These are phyloP conservation scores for Pyrenula aspistea DNA, from an alignment of 495 filamentous ascomycete genomes.

Conservation along the genomic window DNA sequence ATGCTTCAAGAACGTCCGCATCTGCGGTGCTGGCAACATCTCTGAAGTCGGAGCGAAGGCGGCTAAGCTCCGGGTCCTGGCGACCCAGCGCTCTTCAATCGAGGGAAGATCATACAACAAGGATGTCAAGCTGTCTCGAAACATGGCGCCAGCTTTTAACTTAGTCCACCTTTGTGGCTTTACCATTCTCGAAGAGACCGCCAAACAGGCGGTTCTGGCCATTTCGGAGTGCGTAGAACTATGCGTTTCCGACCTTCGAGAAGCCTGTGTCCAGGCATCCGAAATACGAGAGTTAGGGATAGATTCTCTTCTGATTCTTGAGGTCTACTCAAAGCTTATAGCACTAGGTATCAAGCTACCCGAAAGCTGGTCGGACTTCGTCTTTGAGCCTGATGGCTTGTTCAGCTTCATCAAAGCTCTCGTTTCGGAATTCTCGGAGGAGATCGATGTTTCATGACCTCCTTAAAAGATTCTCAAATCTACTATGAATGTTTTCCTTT, in stretches of 20 bases:
- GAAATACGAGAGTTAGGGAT: neutral
- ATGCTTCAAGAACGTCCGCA: constrained; percentile 6
- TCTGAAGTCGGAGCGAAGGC: neutral
- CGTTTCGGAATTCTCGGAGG: neutral
- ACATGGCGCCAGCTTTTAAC: neutral
- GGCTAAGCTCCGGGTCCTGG: neutral
- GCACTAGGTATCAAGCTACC: neutral
- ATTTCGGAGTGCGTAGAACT: neutral
- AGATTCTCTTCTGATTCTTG: neutral
- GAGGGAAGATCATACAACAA: neutral
- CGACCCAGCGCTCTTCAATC: neutral
- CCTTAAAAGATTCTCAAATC: neutral
- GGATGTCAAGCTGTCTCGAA: neutral
- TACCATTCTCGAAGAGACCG: neutral
- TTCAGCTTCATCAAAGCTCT: neutral
- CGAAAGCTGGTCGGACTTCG: neutral
- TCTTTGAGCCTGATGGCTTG: neutral
- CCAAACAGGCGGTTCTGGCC: neutral
- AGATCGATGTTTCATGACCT: neutral
- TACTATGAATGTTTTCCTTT: neutral
- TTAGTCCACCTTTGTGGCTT: neutral
- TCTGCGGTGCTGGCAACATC: neutral
- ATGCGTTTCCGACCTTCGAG: neutral
- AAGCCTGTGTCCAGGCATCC: neutral
- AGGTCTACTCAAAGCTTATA: neutral